Evolutionary conservation across 495 filamentous ascomycete genomes (phyloP), one percentile per base, ranked within the genome.

Genomic region (Xylaria bambusicola): DNA sequence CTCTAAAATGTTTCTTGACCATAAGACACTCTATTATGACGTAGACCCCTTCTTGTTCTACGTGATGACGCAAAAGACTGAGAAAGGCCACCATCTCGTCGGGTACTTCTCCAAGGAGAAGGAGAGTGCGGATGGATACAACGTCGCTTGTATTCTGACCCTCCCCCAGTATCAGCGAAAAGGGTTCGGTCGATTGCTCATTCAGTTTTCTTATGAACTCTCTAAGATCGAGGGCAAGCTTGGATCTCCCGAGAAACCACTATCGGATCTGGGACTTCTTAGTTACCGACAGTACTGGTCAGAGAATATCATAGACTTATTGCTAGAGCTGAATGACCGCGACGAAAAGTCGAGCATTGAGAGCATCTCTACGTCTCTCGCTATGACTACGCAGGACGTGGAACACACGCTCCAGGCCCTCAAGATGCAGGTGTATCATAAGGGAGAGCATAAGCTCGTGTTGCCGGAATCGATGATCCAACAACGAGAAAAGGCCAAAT

Each of bases 1-100:
- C 5, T 91, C 85, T 58, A 98, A 98, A 69, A 88, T 97, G 69
- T 98, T 98, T 75, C 85, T 98, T 24, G 94, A 98, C 66, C 94
- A 98, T 78, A 98, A 98, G 73, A 98, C 94, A 7, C 88, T 98
- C n/a, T 98, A 97, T 81, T 98, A 98, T 76, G 94, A 98, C 66
- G 94, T 98, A 52, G 94, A 98, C 68, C 94, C 94, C 8, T 98
- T 98, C 74, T 77, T 98, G 9, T 98, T 98, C 80, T 98, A 98
- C 77, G 93, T 93, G 82, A 98, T 98, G 94, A 89, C 86, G 52
- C 88, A 85, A 13, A 85, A 92, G 54, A 89, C 91, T 59, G 88
- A 90, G 46, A 88, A 88, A 49, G 94, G 94, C 9, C 93, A 88
- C 69, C 94, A 98, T 68, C 80, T 98, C 0, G 90, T 98, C 50